These are phyloP conservation scores for Auricularia heimuer DNA, from an alignment of 768 basidiomycete genomes.

Conservation along the genomic window DNA sequence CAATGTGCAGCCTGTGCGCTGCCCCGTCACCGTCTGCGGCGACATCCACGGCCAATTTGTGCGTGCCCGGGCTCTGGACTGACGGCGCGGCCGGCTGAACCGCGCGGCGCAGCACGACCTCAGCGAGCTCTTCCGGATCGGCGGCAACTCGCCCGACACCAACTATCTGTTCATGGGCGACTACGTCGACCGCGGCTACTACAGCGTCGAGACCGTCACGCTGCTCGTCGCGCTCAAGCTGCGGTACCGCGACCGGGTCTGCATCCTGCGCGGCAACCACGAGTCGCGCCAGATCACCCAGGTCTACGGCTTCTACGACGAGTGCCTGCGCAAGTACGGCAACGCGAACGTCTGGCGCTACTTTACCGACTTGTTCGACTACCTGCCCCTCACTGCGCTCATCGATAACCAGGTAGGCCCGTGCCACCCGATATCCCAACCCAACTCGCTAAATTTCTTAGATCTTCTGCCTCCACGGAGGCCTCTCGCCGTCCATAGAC, in stretches of 20 bases:
- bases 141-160: conserved; percentile 96
- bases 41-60: conserved; percentile 99
- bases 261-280: conserved; percentile 96
- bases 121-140: conserved; percentile 96
- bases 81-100: neutral
- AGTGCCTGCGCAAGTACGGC: conserved; percentile 98
- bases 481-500: conserved; percentile 97
- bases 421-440: conserved; percentile 27
- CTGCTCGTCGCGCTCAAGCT: conserved; percentile 94
- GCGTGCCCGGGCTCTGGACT: conserved; percentile 30
- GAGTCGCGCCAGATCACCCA: conserved; percentile 99
- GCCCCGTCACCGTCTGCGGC: conserved; percentile 98
- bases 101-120: conserved; percentile 77
- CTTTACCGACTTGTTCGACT: conserved; percentile 98
- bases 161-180: conserved; percentile 99
- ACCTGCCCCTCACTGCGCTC: conserved; percentile 90
- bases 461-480: conserved; percentile 99
- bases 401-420: conserved; percentile 88
- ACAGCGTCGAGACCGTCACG: conserved; percentile 98
- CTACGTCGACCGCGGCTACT: conserved; percentile 98
- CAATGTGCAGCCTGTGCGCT: conserved; percentile 96
- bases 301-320: conserved; percentile 99
- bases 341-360: conserved; percentile 99
- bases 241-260: conserved; percentile 95
- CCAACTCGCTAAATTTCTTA: conserved; percentile 21